Conservation (phyloP, 1,284 basidiomycete species). For the Phlebopus sp. region DNA sequence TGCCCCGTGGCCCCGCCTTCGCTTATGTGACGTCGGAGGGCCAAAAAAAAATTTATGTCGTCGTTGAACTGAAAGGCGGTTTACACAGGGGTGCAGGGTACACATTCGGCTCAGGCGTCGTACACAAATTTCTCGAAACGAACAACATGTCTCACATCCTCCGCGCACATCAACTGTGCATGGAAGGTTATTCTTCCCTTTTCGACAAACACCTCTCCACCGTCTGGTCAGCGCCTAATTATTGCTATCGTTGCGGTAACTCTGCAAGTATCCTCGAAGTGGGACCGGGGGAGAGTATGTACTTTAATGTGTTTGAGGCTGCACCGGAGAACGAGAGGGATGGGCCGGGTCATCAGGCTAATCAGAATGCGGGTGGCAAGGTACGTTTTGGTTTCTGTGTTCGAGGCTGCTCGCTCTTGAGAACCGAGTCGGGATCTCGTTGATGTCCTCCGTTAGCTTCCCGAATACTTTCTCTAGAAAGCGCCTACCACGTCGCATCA, state of each 20-base stretch:
- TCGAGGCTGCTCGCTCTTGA: not conserved
- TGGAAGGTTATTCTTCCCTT: constrained; percentile 96
- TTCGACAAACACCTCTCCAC: constrained; percentile 96
- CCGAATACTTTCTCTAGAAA: constrained; percentile 66
- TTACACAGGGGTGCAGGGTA: constrained; percentile 90
- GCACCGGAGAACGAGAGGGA: constrained; percentile 96
- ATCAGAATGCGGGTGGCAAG: constrained; percentile 68
- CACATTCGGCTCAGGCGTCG: constrained; percentile 97
- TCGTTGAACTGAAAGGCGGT: not conserved
- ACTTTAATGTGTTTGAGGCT: constrained; percentile 98
- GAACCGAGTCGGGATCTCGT: too few relatives aligned
- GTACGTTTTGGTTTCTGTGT: constrained; percentile 36
- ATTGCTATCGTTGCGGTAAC: constrained; percentile 98
- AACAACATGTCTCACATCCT: constrained; percentile 98
- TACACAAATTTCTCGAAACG: constrained; percentile 94
- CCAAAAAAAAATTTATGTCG: not conserved
- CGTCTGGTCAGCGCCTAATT: constrained; percentile 99
- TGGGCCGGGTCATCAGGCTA: constrained; percentile 74
- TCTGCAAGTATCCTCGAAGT: constrained; percentile 96
- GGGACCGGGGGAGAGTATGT: constrained; percentile 84
- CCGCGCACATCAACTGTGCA: constrained; percentile 97
- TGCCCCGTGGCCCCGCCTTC: constrained; percentile 6
- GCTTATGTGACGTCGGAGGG: constrained; percentile 3
- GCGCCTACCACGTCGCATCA: not conserved
- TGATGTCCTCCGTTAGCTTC: constrained; percentile 45